phyloP scores from a whole-genome alignment of 306 rosid genomes.

The Fragaria ananassa region DNA sequence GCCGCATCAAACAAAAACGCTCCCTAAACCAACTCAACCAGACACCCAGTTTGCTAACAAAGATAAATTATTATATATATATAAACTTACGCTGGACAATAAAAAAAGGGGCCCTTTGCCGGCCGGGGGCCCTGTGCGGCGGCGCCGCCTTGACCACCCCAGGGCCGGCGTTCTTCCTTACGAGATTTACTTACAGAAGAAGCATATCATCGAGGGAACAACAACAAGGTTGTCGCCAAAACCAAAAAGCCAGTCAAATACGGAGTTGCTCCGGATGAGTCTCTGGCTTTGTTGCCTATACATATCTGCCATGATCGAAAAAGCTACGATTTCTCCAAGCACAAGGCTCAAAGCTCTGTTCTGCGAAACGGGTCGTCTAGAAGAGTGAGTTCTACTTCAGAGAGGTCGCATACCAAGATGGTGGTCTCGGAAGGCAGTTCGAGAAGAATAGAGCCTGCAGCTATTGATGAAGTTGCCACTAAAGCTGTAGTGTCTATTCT shows the following conservation, averaged over 20 bases:
- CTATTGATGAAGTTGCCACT: slow-evolving; percentile 57
- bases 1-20: no score
- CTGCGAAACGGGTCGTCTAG: slow-evolving; percentile 37
- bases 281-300: slow-evolving; percentile 26
- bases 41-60: no score
- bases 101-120: no score
- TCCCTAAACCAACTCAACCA: no score
- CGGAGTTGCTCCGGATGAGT: slow-evolving; percentile 26
- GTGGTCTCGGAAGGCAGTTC: slow-evolving; percentile 29
- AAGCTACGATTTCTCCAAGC: slow-evolving; percentile 27
- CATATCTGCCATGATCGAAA: slow-evolving; percentile 45
- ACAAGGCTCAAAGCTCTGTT: slow-evolving; percentile 15
- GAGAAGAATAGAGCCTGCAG: slow-evolving; percentile 41
- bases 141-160: no score
- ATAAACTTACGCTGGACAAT: no score
- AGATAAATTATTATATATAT: no score
- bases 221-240: background rate
- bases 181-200: slow-evolving; percentile 60
- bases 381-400: slow-evolving; percentile 37
- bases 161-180: slow-evolving; percentile 64
- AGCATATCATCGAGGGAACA: slow-evolving; percentile 29
- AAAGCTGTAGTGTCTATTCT: slow-evolving; percentile 64
- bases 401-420: slow-evolving; percentile 37
- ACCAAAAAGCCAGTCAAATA: slow-evolving; percentile 15
- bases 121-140: no score